These are phyloP conservation scores for Sarocladium kiliense DNA, from an alignment of 2,329 filamentous ascomycete species.

Conservation along the genomic window DNA sequence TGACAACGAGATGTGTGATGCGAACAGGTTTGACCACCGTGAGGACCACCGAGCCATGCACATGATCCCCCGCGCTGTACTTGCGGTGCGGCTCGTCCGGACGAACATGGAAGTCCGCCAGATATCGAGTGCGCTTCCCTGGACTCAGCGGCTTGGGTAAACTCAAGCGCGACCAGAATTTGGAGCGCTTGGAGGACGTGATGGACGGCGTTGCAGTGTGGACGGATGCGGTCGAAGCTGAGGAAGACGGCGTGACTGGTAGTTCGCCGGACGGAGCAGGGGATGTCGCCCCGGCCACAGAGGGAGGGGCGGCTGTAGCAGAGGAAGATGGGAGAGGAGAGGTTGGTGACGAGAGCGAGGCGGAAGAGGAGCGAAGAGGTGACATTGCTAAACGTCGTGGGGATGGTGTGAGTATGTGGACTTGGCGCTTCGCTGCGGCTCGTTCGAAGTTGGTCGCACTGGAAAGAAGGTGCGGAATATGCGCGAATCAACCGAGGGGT, in stretches of 20 bases:
- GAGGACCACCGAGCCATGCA: slow-evolving; percentile 67
- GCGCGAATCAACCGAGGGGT: background rate
- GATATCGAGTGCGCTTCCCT: slow-evolving; percentile 53
- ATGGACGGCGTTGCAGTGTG: slow-evolving; percentile 18
- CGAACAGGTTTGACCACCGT: slow-evolving; percentile 69
- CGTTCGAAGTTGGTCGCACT: background rate
- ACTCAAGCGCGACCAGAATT: slow-evolving; percentile 47
- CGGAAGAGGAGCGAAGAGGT: background rate
- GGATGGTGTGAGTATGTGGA: background rate
- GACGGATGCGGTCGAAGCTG: slow-evolving; percentile 15
- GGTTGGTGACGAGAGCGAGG: background rate
- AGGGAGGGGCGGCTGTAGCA: background rate
- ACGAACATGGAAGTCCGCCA: slow-evolving; percentile 74
- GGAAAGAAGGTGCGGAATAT: background rate
- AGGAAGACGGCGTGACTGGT: slow-evolving; percentile 24
- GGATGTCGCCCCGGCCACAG: background rate
- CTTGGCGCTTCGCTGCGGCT: background rate
- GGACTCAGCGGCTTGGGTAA: slow-evolving; percentile 45
- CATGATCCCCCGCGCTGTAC: slow-evolving; percentile 69
- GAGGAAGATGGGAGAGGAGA: background rate
- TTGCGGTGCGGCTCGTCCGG: slow-evolving; percentile 73
- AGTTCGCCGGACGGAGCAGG: slow-evolving; percentile 23
- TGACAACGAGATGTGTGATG: slow-evolving; percentile 75
- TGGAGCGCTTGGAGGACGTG: slow-evolving; percentile 21
- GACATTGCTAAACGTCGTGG: background rate